phyloP scores from a whole-genome alignment of 345 rosid species.

The Excoecaria agallocha region DNA sequence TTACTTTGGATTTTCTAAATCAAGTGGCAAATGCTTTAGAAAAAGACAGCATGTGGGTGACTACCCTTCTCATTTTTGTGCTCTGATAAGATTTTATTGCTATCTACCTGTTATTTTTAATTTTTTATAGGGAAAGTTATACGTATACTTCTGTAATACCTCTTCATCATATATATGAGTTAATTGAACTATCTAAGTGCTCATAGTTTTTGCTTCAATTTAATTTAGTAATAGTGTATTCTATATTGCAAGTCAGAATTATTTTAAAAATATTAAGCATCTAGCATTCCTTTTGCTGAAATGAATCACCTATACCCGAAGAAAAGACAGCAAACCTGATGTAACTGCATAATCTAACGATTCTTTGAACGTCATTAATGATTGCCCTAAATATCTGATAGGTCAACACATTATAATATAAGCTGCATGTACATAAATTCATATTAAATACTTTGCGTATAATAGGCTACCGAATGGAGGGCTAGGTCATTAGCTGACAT shows the following conservation, averaged over 20 bases:
- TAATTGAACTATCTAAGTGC: background rate
- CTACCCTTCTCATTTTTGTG: conserved; percentile 7
- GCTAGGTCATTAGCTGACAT: background rate
- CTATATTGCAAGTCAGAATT: background rate
- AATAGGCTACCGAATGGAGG: background rate
- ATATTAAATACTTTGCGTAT: background rate
- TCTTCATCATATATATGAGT: background rate
- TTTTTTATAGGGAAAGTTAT: background rate
- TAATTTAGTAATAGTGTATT: background rate
- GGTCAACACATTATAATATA: background rate
- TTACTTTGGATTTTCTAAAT: conserved; percentile 87
- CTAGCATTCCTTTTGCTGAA: background rate
- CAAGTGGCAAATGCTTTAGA: conserved; percentile 94
- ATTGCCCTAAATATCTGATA: background rate
- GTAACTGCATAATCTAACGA: background rate
- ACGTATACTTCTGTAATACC: background rate
- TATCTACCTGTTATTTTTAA: background rate
- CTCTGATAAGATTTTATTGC: background rate
- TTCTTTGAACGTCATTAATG: background rate
- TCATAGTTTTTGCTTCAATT: background rate
- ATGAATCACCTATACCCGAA: background rate
- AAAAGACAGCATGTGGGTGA: conserved; percentile 85
- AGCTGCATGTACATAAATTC: background rate
- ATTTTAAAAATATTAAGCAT: background rate
- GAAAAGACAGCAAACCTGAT: background rate